Evolutionary conservation across 352 stramenopile genomes (phyloP).

Genomic region (Pythium brassicae): DNA sequence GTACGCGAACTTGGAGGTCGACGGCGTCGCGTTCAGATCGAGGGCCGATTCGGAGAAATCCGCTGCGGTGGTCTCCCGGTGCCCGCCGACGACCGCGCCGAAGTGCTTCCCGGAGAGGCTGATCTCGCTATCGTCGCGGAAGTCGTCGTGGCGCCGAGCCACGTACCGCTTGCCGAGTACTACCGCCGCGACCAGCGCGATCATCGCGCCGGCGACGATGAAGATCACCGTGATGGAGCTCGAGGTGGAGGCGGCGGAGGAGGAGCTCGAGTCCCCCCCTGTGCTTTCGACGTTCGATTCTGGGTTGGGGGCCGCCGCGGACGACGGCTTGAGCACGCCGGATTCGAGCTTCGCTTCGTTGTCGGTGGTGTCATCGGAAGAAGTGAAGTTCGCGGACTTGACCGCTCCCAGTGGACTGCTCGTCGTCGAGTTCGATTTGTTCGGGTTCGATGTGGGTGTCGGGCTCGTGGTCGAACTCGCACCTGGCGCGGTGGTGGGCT

Average conservation of each 20-base stretch:
- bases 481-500: not conserved
- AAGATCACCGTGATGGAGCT: conserved; percentile 5
- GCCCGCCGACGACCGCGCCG: not conserved
- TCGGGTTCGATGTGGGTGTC: not conserved
- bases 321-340: conserved; percentile 2
- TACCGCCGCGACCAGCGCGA: conserved; percentile 8
- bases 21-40: conserved; percentile 6
- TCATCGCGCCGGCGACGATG: conserved; percentile 4
- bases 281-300: not conserved
- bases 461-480: not conserved
- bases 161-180: conserved; percentile 8
- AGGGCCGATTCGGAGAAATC: conserved; percentile 10
- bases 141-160: not conserved
- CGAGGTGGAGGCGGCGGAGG: too few relatives aligned
- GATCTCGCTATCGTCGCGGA: not conserved
- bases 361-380: not conserved
- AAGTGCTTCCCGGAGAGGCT: not conserved
- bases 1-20: conserved; percentile 6
- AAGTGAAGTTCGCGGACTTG: not conserved
- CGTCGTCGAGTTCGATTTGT: not conserved
- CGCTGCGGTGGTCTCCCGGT: not conserved
- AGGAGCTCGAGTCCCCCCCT: not conserved
- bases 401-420: not conserved
- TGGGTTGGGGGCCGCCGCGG: not conserved
- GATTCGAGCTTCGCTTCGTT: not conserved